Conservation (phyloP, 768 basidiomycete genomes). For the Myochromella boudieri region DNA sequence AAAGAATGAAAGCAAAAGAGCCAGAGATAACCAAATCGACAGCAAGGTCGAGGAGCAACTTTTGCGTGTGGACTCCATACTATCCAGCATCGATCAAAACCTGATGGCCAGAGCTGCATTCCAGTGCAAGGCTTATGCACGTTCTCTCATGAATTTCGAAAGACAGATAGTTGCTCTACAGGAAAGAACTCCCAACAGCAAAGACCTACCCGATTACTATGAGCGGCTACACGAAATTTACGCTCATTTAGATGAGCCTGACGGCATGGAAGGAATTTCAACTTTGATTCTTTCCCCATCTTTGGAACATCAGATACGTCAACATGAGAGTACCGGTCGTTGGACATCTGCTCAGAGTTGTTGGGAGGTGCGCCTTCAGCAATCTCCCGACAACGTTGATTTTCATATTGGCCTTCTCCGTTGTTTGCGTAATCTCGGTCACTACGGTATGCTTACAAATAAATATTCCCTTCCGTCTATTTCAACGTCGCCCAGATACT, state of each 20-base stretch:
- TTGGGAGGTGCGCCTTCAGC: slow-evolving; percentile 94
- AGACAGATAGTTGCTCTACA: slow-evolving; percentile 65
- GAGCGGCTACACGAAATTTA: slow-evolving; percentile 96
- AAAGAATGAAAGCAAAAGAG: slow-evolving; percentile 51
- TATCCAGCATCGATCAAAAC: slow-evolving; percentile 81
- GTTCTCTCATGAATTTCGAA: slow-evolving; percentile 95
- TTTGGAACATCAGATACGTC: slow-evolving; percentile 93
- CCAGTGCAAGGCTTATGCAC: slow-evolving; percentile 91
- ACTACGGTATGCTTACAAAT: slow-evolving; percentile 85
- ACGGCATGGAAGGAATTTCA: slow-evolving; percentile 98
- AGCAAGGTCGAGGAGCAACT: slow-evolving; percentile 59
- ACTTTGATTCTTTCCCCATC: slow-evolving; percentile 85
- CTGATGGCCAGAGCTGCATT: slow-evolving; percentile 93
- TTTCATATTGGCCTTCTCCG: slow-evolving; percentile 88
- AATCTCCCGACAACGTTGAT: slow-evolving; percentile 84
- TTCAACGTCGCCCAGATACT: too few species aligned
- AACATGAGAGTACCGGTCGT: slow-evolving; percentile 93
- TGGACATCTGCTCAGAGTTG: slow-evolving; percentile 99
- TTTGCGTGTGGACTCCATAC: slow-evolving; percentile 71
- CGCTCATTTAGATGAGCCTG: slow-evolving; percentile 93
- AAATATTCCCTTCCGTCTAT: too few species aligned
- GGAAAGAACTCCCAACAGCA: slow-evolving; percentile 36
- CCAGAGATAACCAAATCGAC: slow-evolving; percentile 35
- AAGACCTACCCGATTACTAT: slow-evolving; percentile 68
- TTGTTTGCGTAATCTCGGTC: slow-evolving; percentile 91